Evolutionary conservation across 2,329 filamentous ascomycete genomes (phyloP).

Genomic region (Calonectria fujianensis): DNA sequence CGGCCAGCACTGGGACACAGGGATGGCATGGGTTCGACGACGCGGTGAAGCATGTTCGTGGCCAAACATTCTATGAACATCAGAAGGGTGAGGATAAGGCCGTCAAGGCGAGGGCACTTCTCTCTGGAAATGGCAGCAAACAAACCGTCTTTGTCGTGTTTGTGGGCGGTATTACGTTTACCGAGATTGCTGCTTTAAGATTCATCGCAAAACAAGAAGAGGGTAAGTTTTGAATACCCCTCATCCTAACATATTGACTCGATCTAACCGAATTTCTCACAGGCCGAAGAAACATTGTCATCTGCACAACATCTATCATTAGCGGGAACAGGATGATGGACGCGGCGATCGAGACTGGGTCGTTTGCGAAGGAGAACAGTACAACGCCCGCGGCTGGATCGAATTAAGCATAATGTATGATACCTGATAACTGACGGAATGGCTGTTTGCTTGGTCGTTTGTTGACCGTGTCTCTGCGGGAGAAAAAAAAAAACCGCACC

Average conservation of each 20-base stretch:
- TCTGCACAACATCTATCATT: conserved; percentile 94
- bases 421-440: conserved; percentile 41
- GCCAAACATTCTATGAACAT: conserved; percentile 91
- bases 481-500: conserved; percentile 9
- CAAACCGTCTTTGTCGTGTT: conserved; percentile 98
- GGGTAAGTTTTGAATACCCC: conserved; percentile 65
- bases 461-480: conserved; percentile 33
- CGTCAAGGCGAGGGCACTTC: conserved; percentile 86
- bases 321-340: conserved; percentile 94
- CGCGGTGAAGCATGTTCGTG: conserved; percentile 88
- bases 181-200: conserved; percentile 93
- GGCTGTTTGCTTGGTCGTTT: conserved; percentile 39
- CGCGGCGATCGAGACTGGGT: conserved; percentile 83
- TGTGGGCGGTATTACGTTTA: conserved; percentile 96
- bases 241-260: not conserved
- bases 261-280: conserved; percentile 44
- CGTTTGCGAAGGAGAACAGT: conserved; percentile 70
- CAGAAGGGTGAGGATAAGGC: conserved; percentile 96
- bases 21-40: conserved; percentile 98
- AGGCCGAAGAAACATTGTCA: conserved; percentile 88
- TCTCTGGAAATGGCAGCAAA: conserved; percentile 85
- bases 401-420: conserved; percentile 41
- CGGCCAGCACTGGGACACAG: conserved; percentile 76
- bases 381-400: conserved; percentile 47
- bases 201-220: conserved; percentile 92